These are phyloP conservation scores for Protomyces pachydermus DNA, from an alignment of 1,139 yeast genomes.

Conservation along the genomic window DNA sequence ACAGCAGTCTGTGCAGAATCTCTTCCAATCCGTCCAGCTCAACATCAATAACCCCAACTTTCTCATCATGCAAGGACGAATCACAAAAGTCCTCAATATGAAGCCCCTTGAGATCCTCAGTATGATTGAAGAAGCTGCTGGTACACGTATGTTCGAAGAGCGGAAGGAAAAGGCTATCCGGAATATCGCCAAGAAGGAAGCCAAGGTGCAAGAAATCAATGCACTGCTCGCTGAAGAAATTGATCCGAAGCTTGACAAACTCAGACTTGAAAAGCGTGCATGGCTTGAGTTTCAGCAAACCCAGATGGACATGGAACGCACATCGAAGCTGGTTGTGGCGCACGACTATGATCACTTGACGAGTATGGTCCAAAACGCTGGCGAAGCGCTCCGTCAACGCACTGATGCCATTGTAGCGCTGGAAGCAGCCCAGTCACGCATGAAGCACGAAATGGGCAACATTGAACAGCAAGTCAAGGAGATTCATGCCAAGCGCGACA, in stretches of 20 bases:
- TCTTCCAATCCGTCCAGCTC: slow-evolving; percentile 90
- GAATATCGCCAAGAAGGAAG: slow-evolving; percentile 86
- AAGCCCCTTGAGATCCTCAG: slow-evolving; percentile 84
- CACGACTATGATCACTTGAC: slow-evolving; percentile 56
- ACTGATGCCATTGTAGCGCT: slow-evolving; percentile 30
- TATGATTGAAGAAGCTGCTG: slow-evolving; percentile 95
- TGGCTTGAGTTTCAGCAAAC: slow-evolving; percentile 83
- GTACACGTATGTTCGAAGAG: slow-evolving; percentile 92
- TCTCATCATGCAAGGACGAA: slow-evolving; percentile 96
- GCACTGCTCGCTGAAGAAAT: slow-evolving; percentile 74
- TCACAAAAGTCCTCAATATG: slow-evolving; percentile 95
- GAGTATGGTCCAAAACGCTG: slow-evolving; percentile 41
- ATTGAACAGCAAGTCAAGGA: slow-evolving; percentile 59
- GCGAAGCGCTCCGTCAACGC: slow-evolving; percentile 33
- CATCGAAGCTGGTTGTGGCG: slow-evolving; percentile 69
- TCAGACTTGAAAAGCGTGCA: slow-evolving; percentile 72
- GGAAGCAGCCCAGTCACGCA: slow-evolving; percentile 43
- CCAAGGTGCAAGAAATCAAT: slow-evolving; percentile 72
- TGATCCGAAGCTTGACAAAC: slow-evolving; percentile 81
- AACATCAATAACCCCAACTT: slow-evolving; percentile 96
- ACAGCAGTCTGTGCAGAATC: slow-evolving; percentile 82
- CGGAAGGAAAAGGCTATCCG: slow-evolving; percentile 86
- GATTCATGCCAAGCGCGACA: slow-evolving; percentile 53
- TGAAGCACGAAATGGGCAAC: slow-evolving; percentile 53
- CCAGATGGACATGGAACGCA: slow-evolving; percentile 72